Percentiles rank a stretch among this genome's conserved stretches.
phyloP scores from a whole-genome alignment of 306 rosid species.

The Prunus campanulata region DNA sequence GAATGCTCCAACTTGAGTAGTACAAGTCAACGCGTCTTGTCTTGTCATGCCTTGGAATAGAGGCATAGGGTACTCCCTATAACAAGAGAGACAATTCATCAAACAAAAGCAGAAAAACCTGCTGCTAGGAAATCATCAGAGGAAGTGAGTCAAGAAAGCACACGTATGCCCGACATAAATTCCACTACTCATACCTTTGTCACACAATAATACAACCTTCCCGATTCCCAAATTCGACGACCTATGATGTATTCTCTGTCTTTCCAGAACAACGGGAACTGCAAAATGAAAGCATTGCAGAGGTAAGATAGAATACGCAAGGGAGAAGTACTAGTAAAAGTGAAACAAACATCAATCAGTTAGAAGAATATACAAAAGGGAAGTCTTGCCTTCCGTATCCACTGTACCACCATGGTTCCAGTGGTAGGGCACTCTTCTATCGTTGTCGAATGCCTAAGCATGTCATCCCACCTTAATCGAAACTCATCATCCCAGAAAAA shows the following conservation, averaged over 20 bases:
- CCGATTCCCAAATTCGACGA: constrained; percentile 62
- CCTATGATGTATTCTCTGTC: constrained; percentile 71
- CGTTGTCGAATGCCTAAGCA: constrained; percentile 38
- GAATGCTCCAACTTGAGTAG: constrained; percentile 73
- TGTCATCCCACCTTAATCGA: constrained; percentile 51
- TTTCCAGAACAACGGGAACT: constrained; percentile 71
- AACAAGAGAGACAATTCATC: background rate
- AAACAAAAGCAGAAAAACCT: background rate
- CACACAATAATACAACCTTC: constrained; percentile 59
- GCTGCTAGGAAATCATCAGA: background rate
- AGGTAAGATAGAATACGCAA: background rate
- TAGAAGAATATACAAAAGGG: background rate
- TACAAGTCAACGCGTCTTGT: constrained; percentile 57
- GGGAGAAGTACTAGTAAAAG: background rate
- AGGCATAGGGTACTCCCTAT: constrained; percentile 55
- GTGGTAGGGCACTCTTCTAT: constrained; percentile 53
- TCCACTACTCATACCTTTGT: constrained; percentile 49
- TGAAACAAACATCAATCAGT: background rate
- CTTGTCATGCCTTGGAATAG: constrained; percentile 43
- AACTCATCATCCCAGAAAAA: constrained; percentile 65
- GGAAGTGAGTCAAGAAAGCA: background rate
- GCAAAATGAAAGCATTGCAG: constrained; percentile 18
- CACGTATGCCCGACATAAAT: background rate
- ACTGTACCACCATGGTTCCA: constrained; percentile 48
- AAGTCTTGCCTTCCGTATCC: constrained; percentile 51